Base-by-base conservation (phyloP, 73 alveolate genomes). In the Blepharisma japonicum region DNA sequence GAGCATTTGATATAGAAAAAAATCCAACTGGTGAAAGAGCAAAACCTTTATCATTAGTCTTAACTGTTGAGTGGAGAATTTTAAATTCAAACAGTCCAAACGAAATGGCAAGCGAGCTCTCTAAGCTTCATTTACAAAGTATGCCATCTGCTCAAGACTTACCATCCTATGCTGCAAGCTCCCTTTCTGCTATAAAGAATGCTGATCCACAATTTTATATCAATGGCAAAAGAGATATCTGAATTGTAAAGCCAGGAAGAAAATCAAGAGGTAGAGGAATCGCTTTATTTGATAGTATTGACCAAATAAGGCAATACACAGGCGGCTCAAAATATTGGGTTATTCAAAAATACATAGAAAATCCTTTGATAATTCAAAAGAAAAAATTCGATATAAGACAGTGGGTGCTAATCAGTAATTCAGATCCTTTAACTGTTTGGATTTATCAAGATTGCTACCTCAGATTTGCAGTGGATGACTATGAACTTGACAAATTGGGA, bases 221-320 rank as follows among this genome's bases (percentile, higher is more conserved):
- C 20, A 81, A 88, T 39, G 97, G 97, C 53, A 47, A 82, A 27
- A 81, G 85, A 54, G 94, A 95, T 83, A 87, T 92, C 6, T 95
- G 99, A 98, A 94, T 95, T 23, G 95, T 90, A 2, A 95, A 95
- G 67, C 99, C 98, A 20, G 95, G 98, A 47, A 95, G 98, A 0
- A 82, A 90, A 77, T 87, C 97, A 6, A 72, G 99, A 56, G 99
- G 99, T n/a, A 83, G 98, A 77, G 98, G 97, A 5, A 89, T 95
- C 18, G 79, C 80, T 68, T 88, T 91, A 54, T 89, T 91, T 74
- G 85, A 84, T 46, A 89, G 83, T 71, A 68, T 91, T 66, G 97
- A 94, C 48, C 94, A 94, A 61, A 87, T 95, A 53, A 56, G 89
- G 77, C 71, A 88, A 55, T 90, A 93, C 83, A 92, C 92, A 21